Conservation (phyloP, 164 flowering plant species). For the Echeveria elegans region DNA sequence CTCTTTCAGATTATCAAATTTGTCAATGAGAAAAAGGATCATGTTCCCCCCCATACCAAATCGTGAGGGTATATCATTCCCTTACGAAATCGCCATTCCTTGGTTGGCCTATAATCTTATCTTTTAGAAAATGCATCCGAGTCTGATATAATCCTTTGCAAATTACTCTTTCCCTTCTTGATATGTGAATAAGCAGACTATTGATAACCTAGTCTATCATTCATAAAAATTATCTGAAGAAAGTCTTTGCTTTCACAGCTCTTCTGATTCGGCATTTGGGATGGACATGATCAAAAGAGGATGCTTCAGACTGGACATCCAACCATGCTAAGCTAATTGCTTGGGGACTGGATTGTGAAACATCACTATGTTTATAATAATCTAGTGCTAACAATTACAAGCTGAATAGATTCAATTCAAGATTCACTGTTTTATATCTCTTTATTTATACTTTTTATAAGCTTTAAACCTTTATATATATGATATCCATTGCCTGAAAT, state of each 20-base stretch:
- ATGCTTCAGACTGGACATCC: conserved; percentile 99
- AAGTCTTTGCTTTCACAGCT: conserved; percentile 29
- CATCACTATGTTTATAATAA: background rate
- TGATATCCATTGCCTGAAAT: no score
- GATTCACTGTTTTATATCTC: no score
- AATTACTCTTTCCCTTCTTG: no score
- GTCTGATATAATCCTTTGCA: no score
- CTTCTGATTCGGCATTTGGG: conserved; percentile 93
- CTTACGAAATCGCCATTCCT: conserved; percentile 84
- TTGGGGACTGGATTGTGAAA: background rate
- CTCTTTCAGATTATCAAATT: conserved; percentile 85
- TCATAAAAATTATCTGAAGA: background rate
- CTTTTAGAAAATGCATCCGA: background rate
- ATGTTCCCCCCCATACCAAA: conserved; percentile 72
- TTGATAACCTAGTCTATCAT: background rate
- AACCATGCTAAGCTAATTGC: conserved; percentile 26
- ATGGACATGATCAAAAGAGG: conserved; percentile 98
- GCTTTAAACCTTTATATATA: no score
- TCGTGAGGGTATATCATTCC: conserved; percentile 66
- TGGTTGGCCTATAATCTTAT: conserved; percentile 35
- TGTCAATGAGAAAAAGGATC: conserved; percentile 97
- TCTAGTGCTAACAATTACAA: no score
- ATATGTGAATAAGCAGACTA: no score
- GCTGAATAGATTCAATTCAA: no score
- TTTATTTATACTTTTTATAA: no score